Conservation (phyloP, 192 early-diverging fungal genomes). For the Oehlia diaphana region DNA sequence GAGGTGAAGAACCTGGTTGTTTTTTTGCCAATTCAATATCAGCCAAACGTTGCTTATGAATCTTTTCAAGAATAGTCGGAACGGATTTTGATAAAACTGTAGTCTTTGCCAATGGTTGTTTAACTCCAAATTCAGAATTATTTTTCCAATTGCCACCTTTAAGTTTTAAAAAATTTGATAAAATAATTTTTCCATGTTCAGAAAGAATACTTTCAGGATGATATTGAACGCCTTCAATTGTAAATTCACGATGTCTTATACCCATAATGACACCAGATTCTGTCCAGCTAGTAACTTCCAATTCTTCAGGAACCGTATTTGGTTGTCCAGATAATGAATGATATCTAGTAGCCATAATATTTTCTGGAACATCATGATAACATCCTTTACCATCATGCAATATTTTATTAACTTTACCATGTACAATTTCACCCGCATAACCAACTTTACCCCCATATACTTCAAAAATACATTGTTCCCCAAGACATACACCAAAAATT, state of each 20-base stretch:
- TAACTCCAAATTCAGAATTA: slow-evolving; percentile 51
- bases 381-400: slow-evolving; percentile 90
- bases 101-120: slow-evolving; percentile 43
- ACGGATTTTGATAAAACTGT: slow-evolving; percentile 38
- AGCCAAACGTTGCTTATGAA: slow-evolving; percentile 73
- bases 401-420: slow-evolving; percentile 93
- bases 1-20: slow-evolving; percentile 69
- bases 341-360: slow-evolving; percentile 89
- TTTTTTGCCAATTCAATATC: slow-evolving; percentile 76
- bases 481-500: slow-evolving; percentile 95
- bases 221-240: slow-evolving; percentile 96
- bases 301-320: slow-evolving; percentile 71
- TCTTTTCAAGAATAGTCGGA: slow-evolving; percentile 77
- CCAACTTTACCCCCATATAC: slow-evolving; percentile 90
- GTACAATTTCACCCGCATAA: slow-evolving; percentile 94
- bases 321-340: slow-evolving; percentile 93
- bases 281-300: slow-evolving; percentile 88
- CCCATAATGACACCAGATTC: slow-evolving; percentile 91
- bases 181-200: slow-evolving; percentile 84
- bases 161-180: slow-evolving; percentile 89
- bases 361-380: slow-evolving; percentile 81
- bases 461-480: slow-evolving; percentile 98
- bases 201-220: slow-evolving; percentile 98
- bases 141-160: slow-evolving; percentile 85
- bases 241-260: slow-evolving; percentile 83